A percentile compares a stretch with the other conserved stretches of the same genome.
Conservation (phyloP, 2,329 filamentous ascomycete genomes). For the Pseudohalonectria lignicola region DNA sequence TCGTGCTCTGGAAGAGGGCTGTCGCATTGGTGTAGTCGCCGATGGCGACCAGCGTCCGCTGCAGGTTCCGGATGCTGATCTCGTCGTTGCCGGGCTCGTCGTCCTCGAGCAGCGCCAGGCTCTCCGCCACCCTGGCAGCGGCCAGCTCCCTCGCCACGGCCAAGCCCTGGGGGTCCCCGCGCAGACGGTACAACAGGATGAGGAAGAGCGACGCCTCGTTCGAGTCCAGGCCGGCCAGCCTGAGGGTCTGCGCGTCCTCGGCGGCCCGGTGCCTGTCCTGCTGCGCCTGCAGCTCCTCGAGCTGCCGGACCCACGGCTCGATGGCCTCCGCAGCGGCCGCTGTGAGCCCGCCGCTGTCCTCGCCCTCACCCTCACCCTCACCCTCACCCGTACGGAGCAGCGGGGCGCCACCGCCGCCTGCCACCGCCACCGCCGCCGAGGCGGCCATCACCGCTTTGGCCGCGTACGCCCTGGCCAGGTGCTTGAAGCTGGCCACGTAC, state of each 20-base stretch:
- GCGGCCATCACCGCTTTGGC: neutral
- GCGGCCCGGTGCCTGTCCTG: neutral
- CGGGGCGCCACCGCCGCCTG: no score
- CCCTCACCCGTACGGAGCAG: neutral
- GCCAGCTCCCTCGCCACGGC: neutral
- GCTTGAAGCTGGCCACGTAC: neutral
- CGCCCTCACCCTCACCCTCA: neutral
- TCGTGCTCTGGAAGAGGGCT: neutral
- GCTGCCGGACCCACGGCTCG: neutral
- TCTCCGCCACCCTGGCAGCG: neutral
- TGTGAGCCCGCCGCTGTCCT: neutral
- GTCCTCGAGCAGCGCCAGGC: conserved; percentile 2
- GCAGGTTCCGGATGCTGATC: neutral
- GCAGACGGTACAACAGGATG: conserved; percentile 1
- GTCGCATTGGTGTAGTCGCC: neutral
- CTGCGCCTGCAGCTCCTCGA: neutral
- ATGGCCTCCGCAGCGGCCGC: neutral
- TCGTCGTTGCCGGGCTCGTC: conserved; percentile 2
- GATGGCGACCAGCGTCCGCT: conserved; percentile 1
- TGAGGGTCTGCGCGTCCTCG: neutral
- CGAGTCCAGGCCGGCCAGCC: conserved; percentile 2
- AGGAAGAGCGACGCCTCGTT: conserved; percentile 2
- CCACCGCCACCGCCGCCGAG: no score
- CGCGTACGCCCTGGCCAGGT: conserved; percentile 2
- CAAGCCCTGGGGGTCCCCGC: neutral